These are phyloP conservation scores for Pinus taeda DNA, from an alignment of 75 land plant genomes.

Conservation along the genomic window DNA sequence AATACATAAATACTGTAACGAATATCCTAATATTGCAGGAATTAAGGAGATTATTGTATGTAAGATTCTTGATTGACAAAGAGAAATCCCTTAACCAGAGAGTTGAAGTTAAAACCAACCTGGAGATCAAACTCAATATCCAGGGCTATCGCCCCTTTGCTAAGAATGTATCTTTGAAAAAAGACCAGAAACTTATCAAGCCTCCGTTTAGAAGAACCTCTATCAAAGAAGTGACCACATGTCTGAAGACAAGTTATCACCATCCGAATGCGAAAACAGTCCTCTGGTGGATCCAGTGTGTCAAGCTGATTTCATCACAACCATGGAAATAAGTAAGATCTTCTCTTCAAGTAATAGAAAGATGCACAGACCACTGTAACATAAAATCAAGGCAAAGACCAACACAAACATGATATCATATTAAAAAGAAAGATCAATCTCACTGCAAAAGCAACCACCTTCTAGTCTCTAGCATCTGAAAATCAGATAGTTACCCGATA, in stretches of 20 bases:
- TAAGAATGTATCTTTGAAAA: conserved; percentile 90
- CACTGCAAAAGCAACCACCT: neutral
- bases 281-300: conserved; percentile 90
- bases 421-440: neutral
- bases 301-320: conserved; percentile 65
- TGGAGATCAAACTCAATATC: conserved; percentile 98
- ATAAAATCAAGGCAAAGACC: neutral
- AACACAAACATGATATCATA: neutral
- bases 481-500: neutral
- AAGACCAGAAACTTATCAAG: conserved; percentile 85
- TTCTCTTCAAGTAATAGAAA: conserved; percentile 3
- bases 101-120: conserved; percentile 32
- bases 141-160: conserved; percentile 84
- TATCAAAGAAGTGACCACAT: conserved; percentile 96
- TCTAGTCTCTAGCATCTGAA: neutral
- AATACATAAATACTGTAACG: neutral
- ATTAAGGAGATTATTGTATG: neutral
- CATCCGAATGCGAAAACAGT: conserved; percentile 94
- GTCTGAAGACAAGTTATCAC: conserved; percentile 88
- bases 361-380: neutral
- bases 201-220: conserved; percentile 92
- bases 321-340: neutral
- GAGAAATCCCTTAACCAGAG: neutral
- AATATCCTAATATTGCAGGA: neutral
- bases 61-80: neutral